A percentile compares a stretch with the other conserved stretches of the same genome.
Evolutionary conservation across 768 basidiomycete genomes (phyloP).

Genomic region (Amanita pseudoporphyria): DNA sequence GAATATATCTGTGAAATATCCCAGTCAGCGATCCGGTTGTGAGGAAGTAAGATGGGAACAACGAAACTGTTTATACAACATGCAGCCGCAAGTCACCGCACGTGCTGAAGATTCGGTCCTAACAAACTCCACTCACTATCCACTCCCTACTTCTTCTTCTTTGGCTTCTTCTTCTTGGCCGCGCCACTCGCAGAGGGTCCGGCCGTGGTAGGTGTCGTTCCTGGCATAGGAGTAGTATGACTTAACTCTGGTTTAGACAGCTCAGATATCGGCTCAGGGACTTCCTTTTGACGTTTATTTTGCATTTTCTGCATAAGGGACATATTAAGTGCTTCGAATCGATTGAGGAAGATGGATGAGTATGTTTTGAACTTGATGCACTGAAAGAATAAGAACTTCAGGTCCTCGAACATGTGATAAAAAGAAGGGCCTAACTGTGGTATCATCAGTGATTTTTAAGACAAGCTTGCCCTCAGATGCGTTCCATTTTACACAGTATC

Average conservation of each 20-base stretch:
- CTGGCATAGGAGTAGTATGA: constrained; percentile 18
- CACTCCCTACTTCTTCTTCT: constrained; percentile 59
- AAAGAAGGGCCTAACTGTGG: constrained; percentile 47
- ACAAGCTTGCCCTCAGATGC: constrained; percentile 79
- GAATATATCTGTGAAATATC: too few species aligned
- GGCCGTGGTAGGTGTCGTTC: constrained; percentile 24
- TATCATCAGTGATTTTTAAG: constrained; percentile 89
- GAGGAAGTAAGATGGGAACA: background rate
- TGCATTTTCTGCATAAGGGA: constrained; percentile 83
- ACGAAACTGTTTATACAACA: background rate
- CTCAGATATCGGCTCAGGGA: constrained; percentile 17
- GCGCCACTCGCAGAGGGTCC: constrained; percentile 44
- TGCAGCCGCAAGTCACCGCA: background rate
- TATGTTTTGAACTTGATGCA: constrained; percentile 95
- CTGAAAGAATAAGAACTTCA: constrained; percentile 29
- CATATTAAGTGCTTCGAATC: constrained; percentile 88
- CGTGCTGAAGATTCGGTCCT: background rate
- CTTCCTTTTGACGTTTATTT: constrained; percentile 39
- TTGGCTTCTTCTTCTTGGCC: constrained; percentile 73
- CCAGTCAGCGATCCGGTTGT: too few species aligned
- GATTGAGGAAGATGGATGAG: constrained; percentile 91
- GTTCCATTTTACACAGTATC: constrained; percentile 91
- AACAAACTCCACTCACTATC: constrained; percentile 14
- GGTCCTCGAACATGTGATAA: background rate
- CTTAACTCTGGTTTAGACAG: constrained; percentile 11